Evolutionary conservation across 495 filamentous ascomycete species (phyloP), one percentile per base, ranked within the genome.

Genomic region (Letharia columbiana): DNA sequence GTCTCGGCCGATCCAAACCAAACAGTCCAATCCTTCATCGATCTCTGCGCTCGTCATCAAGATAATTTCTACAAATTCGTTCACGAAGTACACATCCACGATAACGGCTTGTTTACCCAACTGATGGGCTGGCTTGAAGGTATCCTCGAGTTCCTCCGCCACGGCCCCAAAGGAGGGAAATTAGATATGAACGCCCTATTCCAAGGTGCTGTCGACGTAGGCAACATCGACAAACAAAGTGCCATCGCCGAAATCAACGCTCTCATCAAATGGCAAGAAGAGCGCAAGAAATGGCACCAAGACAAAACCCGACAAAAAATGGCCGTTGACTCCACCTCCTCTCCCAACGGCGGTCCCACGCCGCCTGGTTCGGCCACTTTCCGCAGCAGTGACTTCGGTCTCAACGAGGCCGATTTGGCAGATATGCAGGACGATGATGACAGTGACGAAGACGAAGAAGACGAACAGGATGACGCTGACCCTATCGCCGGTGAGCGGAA

Each of bases 281-380:
- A 89, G 64, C 81, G 95, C 57, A 97, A 98, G 79, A 89, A 89
- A 73, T 98, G 94, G 94, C 94, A 98, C 70, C 84, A 95, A 65
- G 91, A 95, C 75, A 98, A 98, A 80, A 98, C 94, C 11, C 80
- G 92, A 65, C 94, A 96, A 78, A 98, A 98, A 81, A 98, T 98
- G 94, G 94, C 94, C 7, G 89, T 90, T 20, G 90, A 91, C 67
- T 90, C 87, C 9, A 80, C 77, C 18, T 54, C 69, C 10, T 57
- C 57, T 42, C 33, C 54, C 23, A 64, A 66, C 37, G 80, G 76
- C 50, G 72, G 78, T 8, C 60, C 76, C 40, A 58, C 66, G n/a
- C 71, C 71, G 23, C 79, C 78, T 11, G 86, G 83, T 28, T 77
- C 75, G 62, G 72, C 81, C 13, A 80, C 77, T 31, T 93, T 96